Percentiles rank a stretch among this genome's conserved stretches.
phyloP scores from a whole-genome alignment of 192 early-diverging fungal species.

The Martensiomyces pterosporus region DNA sequence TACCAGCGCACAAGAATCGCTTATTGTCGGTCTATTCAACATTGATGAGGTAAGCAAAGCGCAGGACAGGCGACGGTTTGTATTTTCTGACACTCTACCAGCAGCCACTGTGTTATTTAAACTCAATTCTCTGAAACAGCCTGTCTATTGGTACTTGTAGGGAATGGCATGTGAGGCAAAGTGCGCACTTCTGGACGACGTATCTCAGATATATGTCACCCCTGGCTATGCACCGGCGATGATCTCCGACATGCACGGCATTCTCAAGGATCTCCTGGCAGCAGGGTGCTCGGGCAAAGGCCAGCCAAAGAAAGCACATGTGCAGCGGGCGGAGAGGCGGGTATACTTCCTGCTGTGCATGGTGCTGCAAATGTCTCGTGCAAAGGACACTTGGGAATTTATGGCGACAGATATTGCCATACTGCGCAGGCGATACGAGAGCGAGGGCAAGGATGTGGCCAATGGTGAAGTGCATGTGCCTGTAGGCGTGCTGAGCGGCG shows the following conservation, averaged over 20 bases:
- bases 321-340: conserved; percentile 17
- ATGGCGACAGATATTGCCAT: conserved; percentile 35
- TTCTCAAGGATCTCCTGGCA: conserved; percentile 13
- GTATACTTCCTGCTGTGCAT: conserved; percentile 33
- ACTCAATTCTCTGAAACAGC: no score
- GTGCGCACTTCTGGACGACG: conserved; percentile 21
- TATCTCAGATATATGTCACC: conserved; percentile 15
- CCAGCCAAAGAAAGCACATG: conserved; percentile 1
- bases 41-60: no score
- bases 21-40: conserved; percentile 16
- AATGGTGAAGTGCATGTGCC: background rate
- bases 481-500: no score
- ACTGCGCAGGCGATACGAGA: conserved; percentile 27
- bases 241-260: conserved; percentile 28
- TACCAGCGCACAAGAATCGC: conserved; percentile 27
- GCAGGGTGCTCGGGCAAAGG: background rate
- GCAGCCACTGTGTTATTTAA: no score
- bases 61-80: no score
- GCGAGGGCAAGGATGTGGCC: conserved; percentile 6
- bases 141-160: no score
- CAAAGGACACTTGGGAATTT: conserved; percentile 32
- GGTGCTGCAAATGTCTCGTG: conserved; percentile 24
- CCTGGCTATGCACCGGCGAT: conserved; percentile 22
- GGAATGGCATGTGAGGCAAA: conserved; percentile 17
- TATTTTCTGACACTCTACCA: no score